phyloP scores from a whole-genome alignment of 192 early-diverging fungal genomes.

The Entomortierella lignicola region DNA sequence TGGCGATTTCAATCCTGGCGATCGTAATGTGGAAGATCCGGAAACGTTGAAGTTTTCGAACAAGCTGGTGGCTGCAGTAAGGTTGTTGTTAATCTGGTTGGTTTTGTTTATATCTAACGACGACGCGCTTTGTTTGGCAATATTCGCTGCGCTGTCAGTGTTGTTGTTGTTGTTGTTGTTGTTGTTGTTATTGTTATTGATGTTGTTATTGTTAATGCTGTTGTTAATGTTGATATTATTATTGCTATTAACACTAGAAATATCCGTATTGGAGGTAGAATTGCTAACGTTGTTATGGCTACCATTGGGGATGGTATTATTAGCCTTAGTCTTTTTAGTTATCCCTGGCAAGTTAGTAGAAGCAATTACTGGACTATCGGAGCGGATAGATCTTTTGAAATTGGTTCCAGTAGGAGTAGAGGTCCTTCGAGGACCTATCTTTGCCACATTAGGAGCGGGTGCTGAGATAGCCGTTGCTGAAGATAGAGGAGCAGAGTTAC shows the following conservation, averaged over 20 bases:
- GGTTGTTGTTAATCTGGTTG: neutral
- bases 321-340: neutral
- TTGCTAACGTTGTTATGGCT: neutral
- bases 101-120: neutral
- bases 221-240: slow-evolving; percentile 15
- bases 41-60: slow-evolving; percentile 7
- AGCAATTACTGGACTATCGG: neutral
- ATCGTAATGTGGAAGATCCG: slow-evolving; percentile 7
- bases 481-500: neutral
- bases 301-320: neutral
- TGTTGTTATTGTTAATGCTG: slow-evolving; percentile 2
- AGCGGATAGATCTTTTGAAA: neutral
- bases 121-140: slow-evolving; percentile 5
- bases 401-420: neutral
- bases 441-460: neutral
- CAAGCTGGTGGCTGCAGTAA: neutral
- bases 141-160: neutral
- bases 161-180: slow-evolving; percentile 2
- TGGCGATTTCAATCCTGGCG: slow-evolving; percentile 38
- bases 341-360: neutral
- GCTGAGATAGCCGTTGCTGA: neutral
- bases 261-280: slow-evolving; percentile 1
- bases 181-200: neutral
- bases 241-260: neutral
- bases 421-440: neutral